Evolutionary conservation across 139 green algal species (phyloP), one percentile per base, ranked within the genome.

Genomic region (Chlamydomonas schloesseri): DNA sequence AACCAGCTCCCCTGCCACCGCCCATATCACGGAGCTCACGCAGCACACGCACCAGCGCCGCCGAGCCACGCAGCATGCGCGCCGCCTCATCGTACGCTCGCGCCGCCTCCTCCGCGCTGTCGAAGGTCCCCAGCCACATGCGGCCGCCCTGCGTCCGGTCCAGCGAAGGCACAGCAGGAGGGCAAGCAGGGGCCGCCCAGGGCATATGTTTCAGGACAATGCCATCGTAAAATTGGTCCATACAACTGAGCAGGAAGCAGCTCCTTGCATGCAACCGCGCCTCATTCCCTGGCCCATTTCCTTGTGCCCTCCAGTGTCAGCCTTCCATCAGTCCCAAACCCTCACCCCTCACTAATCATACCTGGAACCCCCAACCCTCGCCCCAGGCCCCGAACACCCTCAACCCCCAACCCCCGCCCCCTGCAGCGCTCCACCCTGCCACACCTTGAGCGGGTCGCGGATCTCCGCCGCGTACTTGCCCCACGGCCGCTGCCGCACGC

Each of bases 61-160:
- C 64, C 20, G 72, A 64, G 1, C 96, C 96, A 1, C 96, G 73
- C 80, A 98, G 97, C 33, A 90, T 73, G 21, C 96, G 76, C 1
- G 96, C 96, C 15, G 96, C 96, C 11, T 87, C 81, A 83, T 98
- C 96, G 81, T 98, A 98, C 11, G 96, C 96, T 2, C 91, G 78
- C 13, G 96, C 96, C 37, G 96, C 92, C 88, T 97, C 95, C 83
- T 96, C 91, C n/a, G 95, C 93, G 10, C 93, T 94, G 86, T 98
- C 95, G 86, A 96, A 98, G 10, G 95, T 98, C 70, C 96, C 96
- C 65, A 98, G 91, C 96, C 96, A 98, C 83, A 92, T 78, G 23
- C 93, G 88, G 26, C 88, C 82, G 4, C 97, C 96, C 29, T 94
- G 68, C n/a, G 6, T 36, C 14, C 26, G 29, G 18, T 50, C 29